Evolutionary conservation across 2,329 filamentous ascomycete species (phyloP).

Genomic region (Aspergillus hiratsukae): DNA sequence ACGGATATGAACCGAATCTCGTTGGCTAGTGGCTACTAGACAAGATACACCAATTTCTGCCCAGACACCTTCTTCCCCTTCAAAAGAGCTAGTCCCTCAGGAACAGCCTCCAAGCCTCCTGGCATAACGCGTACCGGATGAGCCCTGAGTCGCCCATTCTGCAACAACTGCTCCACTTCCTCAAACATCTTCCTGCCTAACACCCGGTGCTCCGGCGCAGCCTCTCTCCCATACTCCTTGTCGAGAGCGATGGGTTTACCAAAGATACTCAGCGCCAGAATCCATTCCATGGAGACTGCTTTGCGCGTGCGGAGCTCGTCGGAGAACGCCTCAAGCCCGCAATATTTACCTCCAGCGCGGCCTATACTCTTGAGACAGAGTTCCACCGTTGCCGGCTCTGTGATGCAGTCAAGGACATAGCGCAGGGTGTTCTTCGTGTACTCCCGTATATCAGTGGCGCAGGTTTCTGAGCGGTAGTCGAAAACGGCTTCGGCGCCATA

Average conservation of each 20-base stretch:
- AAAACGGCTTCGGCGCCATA: conserved; percentile 34
- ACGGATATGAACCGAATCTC: too few relatives aligned
- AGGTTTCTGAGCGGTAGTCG: conserved; percentile 32
- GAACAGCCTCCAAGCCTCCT: background rate
- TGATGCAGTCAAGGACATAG: conserved; percentile 48
- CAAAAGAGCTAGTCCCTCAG: background rate
- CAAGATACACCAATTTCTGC: background rate
- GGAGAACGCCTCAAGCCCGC: background rate
- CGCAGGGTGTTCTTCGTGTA: conserved; percentile 32
- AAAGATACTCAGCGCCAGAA: conserved; percentile 2
- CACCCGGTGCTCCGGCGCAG: background rate
- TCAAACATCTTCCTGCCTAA: background rate
- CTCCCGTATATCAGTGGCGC: conserved; percentile 26
- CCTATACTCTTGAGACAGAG: conserved; percentile 17
- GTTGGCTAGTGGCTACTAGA: too few relatives aligned
- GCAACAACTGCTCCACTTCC: background rate
- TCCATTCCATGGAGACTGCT: background rate
- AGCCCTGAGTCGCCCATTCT: background rate
- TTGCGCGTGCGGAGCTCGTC: background rate
- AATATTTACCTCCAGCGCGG: background rate
- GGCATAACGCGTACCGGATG: background rate
- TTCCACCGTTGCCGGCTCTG: conserved; percentile 52
- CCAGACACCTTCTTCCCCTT: background rate
- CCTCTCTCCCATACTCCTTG: background rate
- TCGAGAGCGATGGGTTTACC: background rate